Percentiles rank a stretch among this genome's conserved stretches.
These are phyloP conservation scores for Zoysia matrella DNA, from an alignment of 202 grass and related monocot species.

Conservation along the genomic window DNA sequence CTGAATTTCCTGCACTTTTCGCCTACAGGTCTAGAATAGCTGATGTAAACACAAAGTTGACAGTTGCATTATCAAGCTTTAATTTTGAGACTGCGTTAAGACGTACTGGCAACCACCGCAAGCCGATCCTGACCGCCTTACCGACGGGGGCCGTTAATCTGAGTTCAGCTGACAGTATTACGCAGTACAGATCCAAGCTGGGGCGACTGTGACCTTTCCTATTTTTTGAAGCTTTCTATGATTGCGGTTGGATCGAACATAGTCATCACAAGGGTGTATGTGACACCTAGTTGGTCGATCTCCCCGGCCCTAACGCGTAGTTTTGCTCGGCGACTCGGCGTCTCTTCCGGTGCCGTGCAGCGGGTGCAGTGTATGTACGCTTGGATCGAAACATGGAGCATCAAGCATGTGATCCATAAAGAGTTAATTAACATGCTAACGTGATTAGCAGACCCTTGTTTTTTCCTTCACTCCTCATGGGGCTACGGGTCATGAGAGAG, in stretches of 20 bases:
- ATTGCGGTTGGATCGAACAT: conserved; percentile 54
- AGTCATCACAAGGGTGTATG: conserved; percentile 42
- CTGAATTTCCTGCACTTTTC: not conserved
- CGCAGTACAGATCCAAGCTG: conserved; percentile 17
- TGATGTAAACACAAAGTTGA: not conserved
- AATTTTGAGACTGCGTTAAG: conserved; percentile 38
- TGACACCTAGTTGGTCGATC: conserved; percentile 15
- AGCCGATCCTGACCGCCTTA: conserved; percentile 40
- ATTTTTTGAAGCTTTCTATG: conserved; percentile 56
- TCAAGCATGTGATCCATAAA: conserved; percentile 16
- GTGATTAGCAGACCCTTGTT: not conserved
- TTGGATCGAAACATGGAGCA: not conserved
- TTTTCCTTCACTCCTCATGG: not conserved
- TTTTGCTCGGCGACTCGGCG: not conserved
- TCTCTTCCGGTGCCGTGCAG: not conserved
- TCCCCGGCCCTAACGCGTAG: not conserved
- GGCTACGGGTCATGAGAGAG: conserved; percentile 23
- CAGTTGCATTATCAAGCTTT: conserved; percentile 16
- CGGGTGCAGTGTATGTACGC: not conserved
- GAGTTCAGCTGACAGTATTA: conserved; percentile 28
- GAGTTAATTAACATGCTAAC: conserved; percentile 23
- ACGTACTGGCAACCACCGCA: conserved; percentile 37
- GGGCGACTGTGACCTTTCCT: conserved; percentile 44
- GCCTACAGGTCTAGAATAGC: not conserved
- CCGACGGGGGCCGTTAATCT: conserved; percentile 37